Percentiles rank a stretch among this genome's conserved stretches.
These are phyloP conservation scores for Fibroporia radiculosa DNA, from an alignment of 768 basidiomycete genomes.

Conservation along the genomic window DNA sequence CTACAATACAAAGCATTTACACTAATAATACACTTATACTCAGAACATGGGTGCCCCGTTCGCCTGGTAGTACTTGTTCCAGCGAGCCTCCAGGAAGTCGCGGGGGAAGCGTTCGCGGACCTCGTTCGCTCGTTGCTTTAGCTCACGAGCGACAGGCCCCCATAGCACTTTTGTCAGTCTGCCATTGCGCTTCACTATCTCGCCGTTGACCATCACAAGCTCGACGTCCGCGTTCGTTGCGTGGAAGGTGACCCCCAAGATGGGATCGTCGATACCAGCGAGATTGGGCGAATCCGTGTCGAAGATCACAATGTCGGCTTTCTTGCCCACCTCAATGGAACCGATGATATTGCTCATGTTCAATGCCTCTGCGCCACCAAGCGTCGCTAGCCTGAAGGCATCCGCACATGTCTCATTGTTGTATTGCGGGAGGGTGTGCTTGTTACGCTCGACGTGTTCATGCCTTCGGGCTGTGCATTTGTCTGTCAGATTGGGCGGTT, in stretches of 20 bases:
- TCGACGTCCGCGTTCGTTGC: conserved; percentile 24
- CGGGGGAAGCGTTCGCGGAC: conserved; percentile 15
- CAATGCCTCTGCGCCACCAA: conserved; percentile 24
- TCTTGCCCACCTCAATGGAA: conserved; percentile 24
- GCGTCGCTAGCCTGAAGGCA: conserved; percentile 22
- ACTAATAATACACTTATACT: too few relatives aligned
- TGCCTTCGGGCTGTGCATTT: conserved; percentile 12
- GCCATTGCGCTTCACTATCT: conserved; percentile 22
- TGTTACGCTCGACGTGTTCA: conserved; percentile 12
- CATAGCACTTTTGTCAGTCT: conserved; percentile 18
- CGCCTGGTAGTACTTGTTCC: conserved; percentile 16
- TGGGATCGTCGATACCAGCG: conserved; percentile 19
- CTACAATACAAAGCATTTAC: too few relatives aligned
- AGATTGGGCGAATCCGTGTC: conserved; percentile 23
- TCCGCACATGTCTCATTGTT: conserved; percentile 17
- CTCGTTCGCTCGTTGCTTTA: conserved; percentile 15
- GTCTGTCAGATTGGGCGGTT: neutral
- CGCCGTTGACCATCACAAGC: conserved; percentile 23
- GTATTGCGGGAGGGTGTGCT: conserved; percentile 10
- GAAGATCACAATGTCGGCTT: conserved; percentile 23
- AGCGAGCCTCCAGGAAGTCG: conserved; percentile 16
- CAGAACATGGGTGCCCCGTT: conserved; percentile 7
- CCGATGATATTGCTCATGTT: conserved; percentile 19
- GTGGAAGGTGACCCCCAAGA: conserved; percentile 21
- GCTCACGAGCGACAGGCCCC: conserved; percentile 18